Base-by-base conservation (phyloP, 495 filamentous ascomycete genomes). In the Penicillium lagena region DNA sequence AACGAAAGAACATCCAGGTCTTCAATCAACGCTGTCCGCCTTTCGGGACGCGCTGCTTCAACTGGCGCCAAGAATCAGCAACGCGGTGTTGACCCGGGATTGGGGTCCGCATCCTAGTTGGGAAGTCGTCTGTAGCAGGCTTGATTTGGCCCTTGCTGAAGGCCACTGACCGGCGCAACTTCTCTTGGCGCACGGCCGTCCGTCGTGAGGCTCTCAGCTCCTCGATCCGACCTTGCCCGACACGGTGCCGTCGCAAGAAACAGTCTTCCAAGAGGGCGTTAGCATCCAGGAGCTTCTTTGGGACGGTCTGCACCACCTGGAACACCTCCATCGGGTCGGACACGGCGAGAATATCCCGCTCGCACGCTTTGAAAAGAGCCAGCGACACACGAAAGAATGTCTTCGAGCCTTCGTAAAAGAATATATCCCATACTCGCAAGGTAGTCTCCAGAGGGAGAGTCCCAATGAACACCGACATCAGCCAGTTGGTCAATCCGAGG, bases 381-480 rank as follows among this genome's bases (percentile, higher is more conserved):
- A 98, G 72, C 7, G 91, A 87, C 43, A 95, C 85, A 29, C 89
- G 85, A 63, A 97, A 98, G n/a, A 98, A 80, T 2, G 89, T 96
- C 52, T 90, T 90, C 34, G 83, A 87, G 17, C 93, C 93, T 64
- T 98, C 93, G 62, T 90, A 95, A 70, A 96, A 96, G 60, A 96
- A 87, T 6, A 83, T 77, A 51, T 98, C 93, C 93, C 93, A 98
- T 7, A 98, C 89, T 13, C 93, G 83, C 11, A 96, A 72, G 1
- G 87, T 87, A 33, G 85, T 85, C 60, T 98, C 93, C 51, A 94
- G 86, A 12, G 93, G 93, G 27, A 98, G 64, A 1, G 84, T 95
- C 31, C 90, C 89, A 60, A 96, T 91, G 63, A 93, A 96, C 36
- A 90, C 83, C 12, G 84, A 89, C 93, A 98, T 98, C 63, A 98